Evolutionary conservation across 805 yeast species (phyloP).

Genomic region (Suhomyces emberorum): DNA sequence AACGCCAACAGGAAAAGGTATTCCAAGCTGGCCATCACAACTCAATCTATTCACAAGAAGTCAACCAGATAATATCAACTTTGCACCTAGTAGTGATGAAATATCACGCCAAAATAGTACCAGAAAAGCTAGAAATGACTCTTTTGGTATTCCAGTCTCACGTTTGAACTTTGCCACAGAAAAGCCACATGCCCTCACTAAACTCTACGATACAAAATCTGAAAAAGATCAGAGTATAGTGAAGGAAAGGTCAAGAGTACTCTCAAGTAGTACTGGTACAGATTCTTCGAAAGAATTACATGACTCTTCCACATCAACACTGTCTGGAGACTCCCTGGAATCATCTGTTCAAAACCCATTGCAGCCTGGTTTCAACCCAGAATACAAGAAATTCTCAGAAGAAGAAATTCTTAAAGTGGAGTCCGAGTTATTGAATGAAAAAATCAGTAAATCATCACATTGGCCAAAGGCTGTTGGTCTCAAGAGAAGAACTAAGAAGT

Average conservation of each 20-base stretch:
- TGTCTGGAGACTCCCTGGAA: background rate
- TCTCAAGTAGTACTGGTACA: background rate
- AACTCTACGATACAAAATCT: constrained; percentile 5
- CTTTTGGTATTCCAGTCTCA: constrained; percentile 27
- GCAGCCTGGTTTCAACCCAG: constrained; percentile 12
- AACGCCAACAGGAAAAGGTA: constrained; percentile 1
- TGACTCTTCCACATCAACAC: background rate
- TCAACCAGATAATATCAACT: constrained; percentile 29
- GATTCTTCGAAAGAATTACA: background rate
- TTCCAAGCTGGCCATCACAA: constrained; percentile 51
- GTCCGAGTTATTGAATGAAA: constrained; percentile 39
- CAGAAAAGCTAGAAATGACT: constrained; percentile 25
- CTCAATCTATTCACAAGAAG: constrained; percentile 42
- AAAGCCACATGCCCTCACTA: constrained; percentile 9
- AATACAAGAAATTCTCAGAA: constrained; percentile 27
- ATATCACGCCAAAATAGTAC: constrained; percentile 35
- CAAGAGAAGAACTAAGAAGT: constrained; percentile 64
- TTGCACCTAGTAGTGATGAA: constrained; percentile 26
- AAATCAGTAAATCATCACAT: constrained; percentile 32
- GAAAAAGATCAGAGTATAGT: background rate
- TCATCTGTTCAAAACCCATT: background rate
- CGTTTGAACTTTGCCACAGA: constrained; percentile 6
- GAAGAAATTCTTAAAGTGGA: constrained; percentile 45
- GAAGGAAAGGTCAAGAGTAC: background rate
- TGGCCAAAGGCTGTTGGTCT: constrained; percentile 60